Conservation (phyloP, 2,329 filamentous ascomycete species). For the Coniochaeta ligniaria region DNA sequence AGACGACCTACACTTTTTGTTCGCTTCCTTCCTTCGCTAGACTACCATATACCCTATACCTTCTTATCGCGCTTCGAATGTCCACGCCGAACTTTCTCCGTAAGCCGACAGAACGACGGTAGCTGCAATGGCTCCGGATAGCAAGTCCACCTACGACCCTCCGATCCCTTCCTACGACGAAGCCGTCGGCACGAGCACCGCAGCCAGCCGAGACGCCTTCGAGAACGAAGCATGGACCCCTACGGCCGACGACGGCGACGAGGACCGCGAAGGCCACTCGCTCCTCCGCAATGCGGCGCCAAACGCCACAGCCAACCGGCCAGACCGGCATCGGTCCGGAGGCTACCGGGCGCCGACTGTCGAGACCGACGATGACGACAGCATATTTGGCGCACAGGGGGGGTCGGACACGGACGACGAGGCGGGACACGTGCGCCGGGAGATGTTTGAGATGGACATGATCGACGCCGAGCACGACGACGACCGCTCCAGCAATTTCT, state of each 20-base stretch:
- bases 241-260: conserved; percentile 48
- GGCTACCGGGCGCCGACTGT: conserved; percentile 78
- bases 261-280: conserved; percentile 70
- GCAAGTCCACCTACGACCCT: conserved; percentile 37
- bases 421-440: conserved; percentile 63
- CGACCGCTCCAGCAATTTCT: conserved; percentile 14
- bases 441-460: conserved; percentile 86
- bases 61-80: neutral
- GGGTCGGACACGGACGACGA: conserved; percentile 40
- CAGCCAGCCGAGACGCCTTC: conserved; percentile 22
- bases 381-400: conserved; percentile 42
- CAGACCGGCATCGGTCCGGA: conserved; percentile 14
- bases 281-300: conserved; percentile 48
- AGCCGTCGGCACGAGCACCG: conserved; percentile 50
- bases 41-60: neutral
- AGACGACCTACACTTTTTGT: neutral
- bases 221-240: conserved; percentile 6
- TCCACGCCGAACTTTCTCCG: neutral
- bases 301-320: conserved; percentile 31
- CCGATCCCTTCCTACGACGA: conserved; percentile 83
- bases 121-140: neutral
- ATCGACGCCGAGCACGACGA: conserved; percentile 52
- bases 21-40: neutral
- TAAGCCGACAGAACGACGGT: neutral
- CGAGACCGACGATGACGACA: conserved; percentile 64